Conservation (phyloP, 495 filamentous ascomycete genomes). For the Lophiostoma macrostomum region DNA sequence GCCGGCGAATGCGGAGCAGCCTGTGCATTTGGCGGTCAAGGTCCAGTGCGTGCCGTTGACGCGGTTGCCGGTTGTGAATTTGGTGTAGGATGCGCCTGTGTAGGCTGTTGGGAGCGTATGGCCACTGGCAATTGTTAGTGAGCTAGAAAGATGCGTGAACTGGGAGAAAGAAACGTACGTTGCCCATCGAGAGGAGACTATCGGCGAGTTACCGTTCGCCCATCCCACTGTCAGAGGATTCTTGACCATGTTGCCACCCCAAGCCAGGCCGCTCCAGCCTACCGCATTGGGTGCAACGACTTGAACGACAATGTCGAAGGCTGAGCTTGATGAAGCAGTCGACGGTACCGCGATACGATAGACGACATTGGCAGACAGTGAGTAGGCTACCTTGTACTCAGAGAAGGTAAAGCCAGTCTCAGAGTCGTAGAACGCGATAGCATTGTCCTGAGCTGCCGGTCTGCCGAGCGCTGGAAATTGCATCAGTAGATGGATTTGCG, state of each 20-base stretch:
- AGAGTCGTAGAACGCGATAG: slow-evolving; percentile 36
- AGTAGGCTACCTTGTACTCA: slow-evolving; percentile 43
- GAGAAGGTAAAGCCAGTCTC: slow-evolving; percentile 53
- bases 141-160: not conserved
- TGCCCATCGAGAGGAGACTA: slow-evolving; percentile 48
- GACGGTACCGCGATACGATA: slow-evolving; percentile 51
- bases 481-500: not conserved
- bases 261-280: slow-evolving; percentile 49
- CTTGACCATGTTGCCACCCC: slow-evolving; percentile 51
- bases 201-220: slow-evolving; percentile 43
- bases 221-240: slow-evolving; percentile 51
- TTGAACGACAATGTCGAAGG: slow-evolving; percentile 50
- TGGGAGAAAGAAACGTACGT: slow-evolving; percentile 35
- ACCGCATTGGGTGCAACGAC: slow-evolving; percentile 43
- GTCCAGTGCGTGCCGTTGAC: slow-evolving; percentile 30
- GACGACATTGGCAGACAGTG: slow-evolving; percentile 38
- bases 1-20: slow-evolving; percentile 16
- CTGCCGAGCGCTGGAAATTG: slow-evolving; percentile 1
- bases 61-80: slow-evolving; percentile 16
- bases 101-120: slow-evolving; percentile 18
- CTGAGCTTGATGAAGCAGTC: slow-evolving; percentile 36
- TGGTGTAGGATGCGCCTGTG: slow-evolving; percentile 13
- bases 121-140: slow-evolving; percentile 8
- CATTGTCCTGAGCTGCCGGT: not conserved
- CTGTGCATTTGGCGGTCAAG: slow-evolving; percentile 23